Evolutionary conservation across 2,329 filamentous ascomycete genomes (phyloP).

Genomic region (Sclerotiophoma versabilis): DNA sequence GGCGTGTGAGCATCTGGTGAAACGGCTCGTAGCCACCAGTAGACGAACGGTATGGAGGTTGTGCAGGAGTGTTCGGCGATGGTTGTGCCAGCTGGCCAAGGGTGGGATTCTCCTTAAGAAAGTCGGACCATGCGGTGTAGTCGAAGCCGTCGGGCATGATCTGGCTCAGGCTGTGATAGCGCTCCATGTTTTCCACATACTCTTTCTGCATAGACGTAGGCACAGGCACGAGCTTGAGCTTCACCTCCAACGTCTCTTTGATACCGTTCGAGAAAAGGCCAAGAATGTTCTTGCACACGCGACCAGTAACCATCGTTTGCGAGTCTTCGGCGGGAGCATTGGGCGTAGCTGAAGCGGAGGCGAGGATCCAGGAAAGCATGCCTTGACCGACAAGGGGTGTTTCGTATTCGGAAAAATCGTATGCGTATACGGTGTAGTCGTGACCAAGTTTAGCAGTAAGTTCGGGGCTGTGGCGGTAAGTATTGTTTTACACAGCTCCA

Average conservation of each 20-base stretch:
- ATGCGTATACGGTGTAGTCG: conserved; percentile 97
- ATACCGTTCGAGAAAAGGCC: conserved; percentile 83
- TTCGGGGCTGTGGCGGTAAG: conserved; percentile 74
- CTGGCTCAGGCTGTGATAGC: conserved; percentile 65
- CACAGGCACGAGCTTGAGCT: conserved; percentile 82
- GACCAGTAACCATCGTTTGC: conserved; percentile 81
- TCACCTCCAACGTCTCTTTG: conserved; percentile 91
- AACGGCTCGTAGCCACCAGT: conserved; percentile 45
- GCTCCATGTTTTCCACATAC: conserved; percentile 67
- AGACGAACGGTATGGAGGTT: conserved; percentile 28
- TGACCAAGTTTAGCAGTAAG: conserved; percentile 73
- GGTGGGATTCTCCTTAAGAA: conserved; percentile 73
- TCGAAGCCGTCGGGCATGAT: conserved; percentile 69
- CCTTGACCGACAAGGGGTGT: conserved; percentile 93
- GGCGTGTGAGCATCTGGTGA: conserved; percentile 48
- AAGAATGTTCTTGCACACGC: conserved; percentile 84
- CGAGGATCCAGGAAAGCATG: conserved; percentile 85
- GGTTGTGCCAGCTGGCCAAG: conserved; percentile 44
- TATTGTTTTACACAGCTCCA: conserved; percentile 5
- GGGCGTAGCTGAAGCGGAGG: conserved; percentile 63
- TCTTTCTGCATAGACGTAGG: conserved; percentile 68
- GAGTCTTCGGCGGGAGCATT: conserved; percentile 65
- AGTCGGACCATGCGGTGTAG: conserved; percentile 77
- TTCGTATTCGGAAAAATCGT: conserved; percentile 95
- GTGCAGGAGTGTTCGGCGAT: conserved; percentile 23